Evolutionary conservation across 108 stramenopile genomes (phyloP), one percentile per base, ranked within the genome.

Genomic region (Fistulifera pelliculosa): DNA sequence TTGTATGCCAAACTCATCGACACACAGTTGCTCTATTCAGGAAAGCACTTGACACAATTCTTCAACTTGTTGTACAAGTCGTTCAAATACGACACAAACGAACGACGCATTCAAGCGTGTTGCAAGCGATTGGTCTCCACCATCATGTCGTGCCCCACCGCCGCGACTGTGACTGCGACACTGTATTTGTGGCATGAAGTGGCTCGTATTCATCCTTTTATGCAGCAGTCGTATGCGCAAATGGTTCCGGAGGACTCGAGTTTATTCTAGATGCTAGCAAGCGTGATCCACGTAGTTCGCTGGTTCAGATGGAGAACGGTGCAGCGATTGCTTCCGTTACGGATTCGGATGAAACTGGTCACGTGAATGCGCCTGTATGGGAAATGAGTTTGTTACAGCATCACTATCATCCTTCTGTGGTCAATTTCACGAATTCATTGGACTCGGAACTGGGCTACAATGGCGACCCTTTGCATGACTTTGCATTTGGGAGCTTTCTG

Each of bases 21-120:
- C n/a, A 51, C 74, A 7, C 66, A 75, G 10, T 56, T 96, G 63
- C 66, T 90, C 18, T 62, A 45, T 27, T 26, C 69, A 12, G 91
- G 94, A 21, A 77, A 80, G 44, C 86, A 93, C 52, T 53, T 88
- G 50, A 92, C 92, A 1, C 73, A 96, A 79, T 94, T 91, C 56
- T 91, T 99, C 60, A 99, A 97, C 70, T 75, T 99, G 12, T 41
- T 97, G 48, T 99, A 94, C 84, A 90, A 90, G 58, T 92, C 94
- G 15, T 76, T 96, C 72, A 94, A 89, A 64, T 75, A 77, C 44
- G 98, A 99, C 58, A 54, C 51, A 1, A 67, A 82, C 41, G 1
- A 27, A 4, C 71, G 68, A 14, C 73, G 96, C 35, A 72, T 87
- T 23, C 56, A 72, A 54, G 96, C 94, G 24, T 90, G 93, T 58